A percentile compares a stretch with the other conserved stretches of the same genome.
Conservation (phyloP, 2,329 filamentous ascomycete genomes). For the Penicillium occitanis region DNA sequence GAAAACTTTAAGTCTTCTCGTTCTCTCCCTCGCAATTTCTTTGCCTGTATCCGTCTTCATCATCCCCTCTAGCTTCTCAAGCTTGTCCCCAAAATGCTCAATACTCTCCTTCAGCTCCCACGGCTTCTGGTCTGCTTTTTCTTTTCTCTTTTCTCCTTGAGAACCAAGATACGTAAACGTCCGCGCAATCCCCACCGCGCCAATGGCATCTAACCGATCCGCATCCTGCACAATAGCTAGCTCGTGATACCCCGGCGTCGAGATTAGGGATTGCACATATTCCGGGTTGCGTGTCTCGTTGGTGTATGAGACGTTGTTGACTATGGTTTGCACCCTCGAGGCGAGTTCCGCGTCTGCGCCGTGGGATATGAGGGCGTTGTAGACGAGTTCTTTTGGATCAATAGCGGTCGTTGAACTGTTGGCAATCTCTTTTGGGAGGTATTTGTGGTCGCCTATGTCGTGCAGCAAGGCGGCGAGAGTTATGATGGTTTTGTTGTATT, state of each 20-base stretch:
- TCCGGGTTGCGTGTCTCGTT: constrained; percentile 66
- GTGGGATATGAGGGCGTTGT: constrained; percentile 30
- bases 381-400: constrained; percentile 32
- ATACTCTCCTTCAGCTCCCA: constrained; percentile 64
- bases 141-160: constrained; percentile 29
- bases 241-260: constrained; percentile 60
- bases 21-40: constrained; percentile 51
- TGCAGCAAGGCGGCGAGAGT: constrained; percentile 75
- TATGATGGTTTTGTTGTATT: constrained; percentile 58
- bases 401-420: constrained; percentile 24
- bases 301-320: constrained; percentile 74
- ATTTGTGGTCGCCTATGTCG: constrained; percentile 86
- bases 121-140: constrained; percentile 19
- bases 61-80: constrained; percentile 62
- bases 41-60: constrained; percentile 60
- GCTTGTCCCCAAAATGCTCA: constrained; percentile 74
- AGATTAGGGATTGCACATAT: constrained; percentile 62
- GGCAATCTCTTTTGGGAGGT: constrained; percentile 46
- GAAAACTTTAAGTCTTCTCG: constrained; percentile 52
- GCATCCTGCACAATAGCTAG: constrained; percentile 87
- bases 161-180: constrained; percentile 75
- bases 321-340: constrained; percentile 67
- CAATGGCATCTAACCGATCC: constrained; percentile 87
- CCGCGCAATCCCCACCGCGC: constrained; percentile 78
- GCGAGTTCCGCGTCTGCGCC: constrained; percentile 62